phyloP scores from a whole-genome alignment of 2,329 filamentous ascomycete species.

The Trematosphaeria pertusa region DNA sequence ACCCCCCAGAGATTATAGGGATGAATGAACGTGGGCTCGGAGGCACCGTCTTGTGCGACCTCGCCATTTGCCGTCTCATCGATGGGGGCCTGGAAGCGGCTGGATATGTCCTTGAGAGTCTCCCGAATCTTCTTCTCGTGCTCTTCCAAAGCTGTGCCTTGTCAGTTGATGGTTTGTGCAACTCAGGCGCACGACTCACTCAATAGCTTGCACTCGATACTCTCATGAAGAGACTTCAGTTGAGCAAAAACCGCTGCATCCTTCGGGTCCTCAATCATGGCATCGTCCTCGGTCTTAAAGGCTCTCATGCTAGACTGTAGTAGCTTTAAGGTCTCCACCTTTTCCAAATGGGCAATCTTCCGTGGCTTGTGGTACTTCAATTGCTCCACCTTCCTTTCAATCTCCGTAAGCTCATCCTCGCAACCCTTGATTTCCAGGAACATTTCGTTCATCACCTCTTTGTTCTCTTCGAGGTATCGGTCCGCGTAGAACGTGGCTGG shows the following conservation, averaged over 20 bases:
- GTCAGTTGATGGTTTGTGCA: slow-evolving; percentile 24
- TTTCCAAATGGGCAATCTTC: slow-evolving; percentile 29
- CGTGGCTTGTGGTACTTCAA: slow-evolving; percentile 43
- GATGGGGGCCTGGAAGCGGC: slow-evolving; percentile 55
- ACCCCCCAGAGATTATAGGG: slow-evolving; percentile 66
- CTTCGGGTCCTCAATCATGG: slow-evolving; percentile 18
- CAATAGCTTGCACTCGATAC: slow-evolving; percentile 40
- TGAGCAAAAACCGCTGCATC: slow-evolving; percentile 31
- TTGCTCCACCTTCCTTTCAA: slow-evolving; percentile 45
- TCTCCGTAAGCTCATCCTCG: slow-evolving; percentile 34
- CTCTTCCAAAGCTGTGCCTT: slow-evolving; percentile 50
- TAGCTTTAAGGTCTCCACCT: slow-evolving; percentile 47
- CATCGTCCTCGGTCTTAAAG: slow-evolving; percentile 30
- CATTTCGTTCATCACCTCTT: slow-evolving; percentile 56
- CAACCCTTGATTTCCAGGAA: slow-evolving; percentile 49
- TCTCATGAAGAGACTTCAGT: slow-evolving; percentile 38
- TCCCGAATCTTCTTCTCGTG: slow-evolving; percentile 51
- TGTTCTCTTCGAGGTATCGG: slow-evolving; percentile 63
- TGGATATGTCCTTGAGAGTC: slow-evolving; percentile 53
- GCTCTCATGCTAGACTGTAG: slow-evolving; percentile 48
- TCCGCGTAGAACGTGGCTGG: slow-evolving; percentile 65
- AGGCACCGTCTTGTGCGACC: slow-evolving; percentile 36
- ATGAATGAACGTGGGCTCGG: slow-evolving; percentile 28
- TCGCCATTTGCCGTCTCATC: slow-evolving; percentile 33
- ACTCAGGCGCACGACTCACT: slow-evolving; percentile 30